Percentiles rank a stretch among this genome's conserved stretches.
Evolutionary conservation across 2,329 filamentous ascomycete genomes (phyloP).

Genomic region (Xylariales sp.): DNA sequence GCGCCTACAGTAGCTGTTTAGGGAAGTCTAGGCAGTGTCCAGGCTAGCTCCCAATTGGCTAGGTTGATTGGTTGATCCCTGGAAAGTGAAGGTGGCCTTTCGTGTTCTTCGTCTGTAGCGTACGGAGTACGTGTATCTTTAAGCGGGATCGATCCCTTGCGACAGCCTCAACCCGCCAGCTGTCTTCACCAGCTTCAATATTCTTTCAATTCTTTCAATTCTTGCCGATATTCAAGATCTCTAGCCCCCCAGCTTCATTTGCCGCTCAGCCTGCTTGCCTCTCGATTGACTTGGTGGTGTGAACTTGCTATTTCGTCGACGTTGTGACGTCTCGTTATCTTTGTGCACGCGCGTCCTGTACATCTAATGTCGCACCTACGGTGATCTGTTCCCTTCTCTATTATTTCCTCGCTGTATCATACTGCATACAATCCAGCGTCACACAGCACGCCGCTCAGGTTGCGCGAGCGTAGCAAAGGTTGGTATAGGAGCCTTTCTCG

Average conservation of each 20-base stretch:
- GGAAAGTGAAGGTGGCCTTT: conserved; percentile 50
- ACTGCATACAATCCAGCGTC: background rate
- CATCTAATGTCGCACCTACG: conserved; percentile 45
- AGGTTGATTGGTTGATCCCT: conserved; percentile 34
- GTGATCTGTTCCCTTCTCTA: conserved; percentile 36
- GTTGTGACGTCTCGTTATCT: conserved; percentile 14
- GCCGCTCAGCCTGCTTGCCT: background rate
- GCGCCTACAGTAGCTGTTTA: background rate
- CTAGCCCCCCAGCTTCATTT: background rate
- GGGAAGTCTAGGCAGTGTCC: background rate
- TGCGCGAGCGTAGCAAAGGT: conserved; percentile 1
- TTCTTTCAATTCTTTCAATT: background rate
- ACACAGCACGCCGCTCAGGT: conserved; percentile 8
- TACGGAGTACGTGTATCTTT: conserved; percentile 12
- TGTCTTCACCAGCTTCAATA: conserved; percentile 30
- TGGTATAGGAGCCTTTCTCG: conserved; percentile 21
- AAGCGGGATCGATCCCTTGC: conserved; percentile 13
- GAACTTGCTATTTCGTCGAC: conserved; percentile 21
- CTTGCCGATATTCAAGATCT: background rate
- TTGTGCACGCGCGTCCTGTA: conserved; percentile 19
- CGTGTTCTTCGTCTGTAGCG: conserved; percentile 12
- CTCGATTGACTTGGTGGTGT: background rate
- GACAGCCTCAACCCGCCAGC: conserved; percentile 31
- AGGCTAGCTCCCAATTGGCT: conserved; percentile 35
- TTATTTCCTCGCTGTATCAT: conserved; percentile 18